Base-by-base conservation (phyloP, 495 filamentous ascomycete species). In the Penicillium samsonianum region DNA sequence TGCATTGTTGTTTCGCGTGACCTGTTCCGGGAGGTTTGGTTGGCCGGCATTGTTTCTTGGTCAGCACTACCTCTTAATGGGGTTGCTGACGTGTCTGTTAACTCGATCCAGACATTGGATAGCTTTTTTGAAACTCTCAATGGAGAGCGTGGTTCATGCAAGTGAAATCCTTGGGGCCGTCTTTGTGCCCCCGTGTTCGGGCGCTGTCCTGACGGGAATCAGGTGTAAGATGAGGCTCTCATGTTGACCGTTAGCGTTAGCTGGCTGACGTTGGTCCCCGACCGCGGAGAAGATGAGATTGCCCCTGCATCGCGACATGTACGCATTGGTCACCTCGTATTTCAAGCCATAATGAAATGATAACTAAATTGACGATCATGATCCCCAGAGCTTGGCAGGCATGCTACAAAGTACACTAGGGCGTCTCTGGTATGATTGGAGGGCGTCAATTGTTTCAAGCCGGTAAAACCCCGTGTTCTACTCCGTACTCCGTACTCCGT, bases 81-180 rank as follows among this genome's bases (percentile, higher is more conserved):
- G 38, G 33, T 17, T 22, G 59, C 57, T 67, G 65, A 67, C 62
- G 54, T 63, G 59, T 62, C 50, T 53, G 54, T 61, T 44, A 60
- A 52, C 17, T 48, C 8, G 26, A 16, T n/a, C 38, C 9, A 19
- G 5, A 16, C n/a, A 14, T 31, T 20, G 9, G 2, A 38, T 20
- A 22, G 22, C 37, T 12, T 55, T 26, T 12, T 16, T n/a, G 19
- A 37, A 19, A 30, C 44, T n/a, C 5, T 46, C 42, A 28, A 33
- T 55, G 20, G 22, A 44, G 26, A 38, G 31, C 31, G 25, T 33
- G 45, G 45, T 57, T 57, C 54, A 57, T 57, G 46, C 45, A 57
- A 17, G 45, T 49, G 46, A 33, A n/a, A 42, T 33, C 44, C 35
- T 50, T 30, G 45, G 41, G 26, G 26, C n/a, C 50, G 12, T 33